A percentile compares a stretch with the other conserved stretches of the same genome.
These are phyloP conservation scores for Zasmidium angulare DNA, from an alignment of 2,329 filamentous ascomycete species.

Conservation along the genomic window DNA sequence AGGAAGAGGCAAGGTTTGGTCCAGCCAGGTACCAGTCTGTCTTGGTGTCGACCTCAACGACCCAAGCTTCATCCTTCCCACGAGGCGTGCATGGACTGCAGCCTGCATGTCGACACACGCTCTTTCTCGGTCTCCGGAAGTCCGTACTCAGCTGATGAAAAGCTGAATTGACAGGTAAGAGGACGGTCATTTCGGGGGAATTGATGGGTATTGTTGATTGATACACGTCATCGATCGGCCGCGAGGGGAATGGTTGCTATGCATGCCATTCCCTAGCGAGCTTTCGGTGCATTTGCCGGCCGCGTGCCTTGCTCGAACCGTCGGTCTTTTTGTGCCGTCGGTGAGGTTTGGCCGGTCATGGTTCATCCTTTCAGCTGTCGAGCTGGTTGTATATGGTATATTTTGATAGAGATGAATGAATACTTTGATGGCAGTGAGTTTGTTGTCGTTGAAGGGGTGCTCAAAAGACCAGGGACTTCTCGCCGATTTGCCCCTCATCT, in stretches of 20 bases:
- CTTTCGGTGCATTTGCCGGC: not conserved
- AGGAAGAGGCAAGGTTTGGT: not conserved
- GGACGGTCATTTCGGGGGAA: not conserved
- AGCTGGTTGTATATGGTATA: too few relatives aligned
- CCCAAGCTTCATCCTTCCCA: not conserved
- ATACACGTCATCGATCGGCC: slow-evolving; percentile 15
- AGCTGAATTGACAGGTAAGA: too few relatives aligned
- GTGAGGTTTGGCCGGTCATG: not conserved
- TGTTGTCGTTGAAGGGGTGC: too few relatives aligned
- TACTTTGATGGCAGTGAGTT: too few relatives aligned
- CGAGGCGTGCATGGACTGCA: too few relatives aligned
- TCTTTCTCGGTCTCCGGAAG: not conserved
- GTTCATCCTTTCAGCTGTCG: too few relatives aligned
- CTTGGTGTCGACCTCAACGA: too few relatives aligned
- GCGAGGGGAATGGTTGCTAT: slow-evolving; percentile 2
- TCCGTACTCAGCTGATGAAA: too few relatives aligned
- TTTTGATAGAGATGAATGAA: too few relatives aligned
- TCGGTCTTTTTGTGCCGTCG: not conserved
- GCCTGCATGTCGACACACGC: too few relatives aligned
- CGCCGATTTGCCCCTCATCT: too few relatives aligned
- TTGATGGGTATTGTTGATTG: slow-evolving; percentile 6
- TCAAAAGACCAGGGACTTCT: too few relatives aligned
- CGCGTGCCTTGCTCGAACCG: not conserved
- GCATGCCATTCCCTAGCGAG: not conserved
- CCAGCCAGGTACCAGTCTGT: not conserved